These are phyloP conservation scores for Aphanomyces euteiches DNA, from an alignment of 352 stramenopile genomes.

Conservation along the genomic window DNA sequence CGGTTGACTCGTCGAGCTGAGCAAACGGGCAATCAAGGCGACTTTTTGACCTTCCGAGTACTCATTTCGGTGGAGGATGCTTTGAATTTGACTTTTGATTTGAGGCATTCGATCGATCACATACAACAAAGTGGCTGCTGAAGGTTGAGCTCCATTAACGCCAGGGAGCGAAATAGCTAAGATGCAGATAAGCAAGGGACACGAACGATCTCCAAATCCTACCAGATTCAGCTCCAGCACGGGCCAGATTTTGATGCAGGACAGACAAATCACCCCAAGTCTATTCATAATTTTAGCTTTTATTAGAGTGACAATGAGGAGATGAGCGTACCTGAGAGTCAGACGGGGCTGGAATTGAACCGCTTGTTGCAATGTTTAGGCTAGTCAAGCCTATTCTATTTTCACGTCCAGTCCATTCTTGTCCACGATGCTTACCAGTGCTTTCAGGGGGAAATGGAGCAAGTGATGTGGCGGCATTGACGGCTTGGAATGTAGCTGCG, in stretches of 20 bases:
- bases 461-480: not conserved
- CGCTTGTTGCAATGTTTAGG: not conserved
- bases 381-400: slow-evolving; percentile 17
- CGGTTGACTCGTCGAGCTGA: slow-evolving; percentile 64
- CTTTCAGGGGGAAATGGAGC: not conserved
- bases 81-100: slow-evolving; percentile 89
- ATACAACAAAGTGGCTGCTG: slow-evolving; percentile 70
- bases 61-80: slow-evolving; percentile 75
- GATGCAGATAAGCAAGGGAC: slow-evolving; percentile 8
- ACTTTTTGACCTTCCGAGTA: slow-evolving; percentile 87
- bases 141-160: slow-evolving; percentile 44
- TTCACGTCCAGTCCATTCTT: slow-evolving; percentile 11
- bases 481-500: slow-evolving; percentile 60
- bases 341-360: not conserved
- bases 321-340: not conserved
- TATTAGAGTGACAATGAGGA: not conserved
- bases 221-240: slow-evolving; percentile 32
- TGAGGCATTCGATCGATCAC: slow-evolving; percentile 83
- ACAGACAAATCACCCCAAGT: slow-evolving; percentile 37
- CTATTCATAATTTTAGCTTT: not conserved
- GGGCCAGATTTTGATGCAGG: slow-evolving; percentile 38
- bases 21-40: slow-evolving; percentile 77
- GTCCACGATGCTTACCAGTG: not conserved
- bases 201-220: slow-evolving; percentile 36
- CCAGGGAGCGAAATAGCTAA: slow-evolving; percentile 15